Percentiles rank a stretch among this genome's conserved stretches.
These are phyloP conservation scores for Leccinum uliginosum DNA, from an alignment of 768 basidiomycete species.

Conservation along the genomic window DNA sequence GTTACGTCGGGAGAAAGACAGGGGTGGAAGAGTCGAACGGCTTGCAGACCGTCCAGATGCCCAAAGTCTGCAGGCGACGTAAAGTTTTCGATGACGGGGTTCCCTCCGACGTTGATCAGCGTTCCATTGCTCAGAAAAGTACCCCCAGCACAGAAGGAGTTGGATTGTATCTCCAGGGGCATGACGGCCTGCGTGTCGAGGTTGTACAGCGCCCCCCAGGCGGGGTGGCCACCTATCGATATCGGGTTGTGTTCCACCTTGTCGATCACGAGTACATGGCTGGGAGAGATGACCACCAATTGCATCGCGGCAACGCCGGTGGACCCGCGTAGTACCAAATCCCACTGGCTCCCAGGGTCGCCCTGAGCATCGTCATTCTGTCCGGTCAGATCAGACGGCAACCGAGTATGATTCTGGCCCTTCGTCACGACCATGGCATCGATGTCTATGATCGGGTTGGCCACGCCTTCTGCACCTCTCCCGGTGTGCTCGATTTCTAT, in stretches of 20 bases:
- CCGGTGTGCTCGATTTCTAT: constrained; percentile 61
- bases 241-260: constrained; percentile 86
- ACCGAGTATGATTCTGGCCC: constrained; percentile 21
- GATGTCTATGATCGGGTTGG: constrained; percentile 42
- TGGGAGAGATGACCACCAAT: constrained; percentile 59
- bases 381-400: background rate
- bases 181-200: constrained; percentile 56
- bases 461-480: constrained; percentile 33
- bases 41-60: constrained; percentile 68
- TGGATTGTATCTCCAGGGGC: constrained; percentile 64
- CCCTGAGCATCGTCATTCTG: background rate
- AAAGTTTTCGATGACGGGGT: constrained; percentile 63
- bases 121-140: constrained; percentile 75
- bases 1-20: constrained; percentile 47
- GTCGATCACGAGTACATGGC: constrained; percentile 71
- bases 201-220: constrained; percentile 77
- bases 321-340: constrained; percentile 56
- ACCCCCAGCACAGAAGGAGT: constrained; percentile 86
- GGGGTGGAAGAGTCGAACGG: constrained; percentile 67
- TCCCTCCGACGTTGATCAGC: constrained; percentile 75
- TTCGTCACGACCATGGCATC: constrained; percentile 67
- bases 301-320: constrained; percentile 83
- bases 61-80: constrained; percentile 74
- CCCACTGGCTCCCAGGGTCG: constrained; percentile 40
- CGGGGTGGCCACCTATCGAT: constrained; percentile 67